These are phyloP conservation scores for Kwoniella dendrophila DNA, from an alignment of 768 basidiomycete species.

Conservation along the genomic window DNA sequence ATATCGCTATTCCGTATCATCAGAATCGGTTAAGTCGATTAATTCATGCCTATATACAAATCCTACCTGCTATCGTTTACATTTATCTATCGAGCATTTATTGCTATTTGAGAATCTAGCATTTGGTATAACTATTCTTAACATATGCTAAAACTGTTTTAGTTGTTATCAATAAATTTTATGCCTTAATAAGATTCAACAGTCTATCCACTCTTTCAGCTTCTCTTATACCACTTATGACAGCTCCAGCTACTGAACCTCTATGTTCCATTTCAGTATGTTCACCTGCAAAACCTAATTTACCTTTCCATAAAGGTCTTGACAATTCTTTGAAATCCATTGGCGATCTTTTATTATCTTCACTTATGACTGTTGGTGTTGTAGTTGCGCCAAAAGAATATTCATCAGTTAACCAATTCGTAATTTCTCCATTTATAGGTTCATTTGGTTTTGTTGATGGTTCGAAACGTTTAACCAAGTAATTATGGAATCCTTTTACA, in stretches of 20 bases:
- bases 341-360: constrained; percentile 46
- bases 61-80: no score
- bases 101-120: no score
- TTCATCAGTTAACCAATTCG: constrained; percentile 55
- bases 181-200: constrained; percentile 31
- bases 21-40: no score
- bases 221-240: constrained; percentile 56
- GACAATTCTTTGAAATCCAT: constrained; percentile 56
- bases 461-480: constrained; percentile 38
- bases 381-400: constrained; percentile 57
- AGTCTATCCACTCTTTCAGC: constrained; percentile 51
- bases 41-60: no score
- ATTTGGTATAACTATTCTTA: neutral
- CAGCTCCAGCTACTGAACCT: constrained; percentile 57
- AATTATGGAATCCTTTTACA: constrained; percentile 41
- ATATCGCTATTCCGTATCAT: no score
- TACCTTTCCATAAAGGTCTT: constrained; percentile 53
- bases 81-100: no score
- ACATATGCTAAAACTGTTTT: neutral
- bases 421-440: constrained; percentile 42
- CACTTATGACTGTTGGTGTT: constrained; percentile 48
- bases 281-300: constrained; percentile 58
- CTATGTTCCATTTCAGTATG: constrained; percentile 58
- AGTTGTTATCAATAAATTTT: neutral
- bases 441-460: constrained; percentile 11